Conservation (phyloP, 2,329 filamentous ascomycete species). For the Dactylonectria estremocensis region DNA sequence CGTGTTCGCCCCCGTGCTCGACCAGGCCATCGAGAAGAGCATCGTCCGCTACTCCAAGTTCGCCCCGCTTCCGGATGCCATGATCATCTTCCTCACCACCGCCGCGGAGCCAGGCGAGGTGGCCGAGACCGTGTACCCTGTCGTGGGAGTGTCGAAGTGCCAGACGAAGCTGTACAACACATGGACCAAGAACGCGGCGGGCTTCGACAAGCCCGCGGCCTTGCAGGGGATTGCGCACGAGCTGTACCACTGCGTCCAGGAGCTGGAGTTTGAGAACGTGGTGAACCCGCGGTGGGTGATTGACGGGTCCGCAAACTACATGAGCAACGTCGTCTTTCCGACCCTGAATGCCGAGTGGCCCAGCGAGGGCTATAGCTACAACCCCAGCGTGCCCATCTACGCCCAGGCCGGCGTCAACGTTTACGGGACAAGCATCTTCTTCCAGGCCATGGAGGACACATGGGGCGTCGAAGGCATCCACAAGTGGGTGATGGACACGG, state of each 20-base stretch:
- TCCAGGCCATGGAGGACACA: slow-evolving; percentile 21
- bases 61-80: slow-evolving; percentile 13
- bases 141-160: slow-evolving; percentile 11
- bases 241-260: slow-evolving; percentile 37
- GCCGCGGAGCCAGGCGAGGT: neutral
- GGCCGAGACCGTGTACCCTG: slow-evolving; percentile 28
- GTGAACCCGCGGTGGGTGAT: slow-evolving; percentile 16
- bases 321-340: slow-evolving; percentile 35
- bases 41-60: slow-evolving; percentile 28
- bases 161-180: slow-evolving; percentile 21
- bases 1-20: slow-evolving; percentile 24
- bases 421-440: slow-evolving; percentile 30
- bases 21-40: slow-evolving; percentile 18
- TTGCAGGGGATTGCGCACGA: slow-evolving; percentile 33
- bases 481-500: slow-evolving; percentile 20
- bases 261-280: neutral
- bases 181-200: slow-evolving; percentile 25
- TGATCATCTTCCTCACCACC: slow-evolving; percentile 31
- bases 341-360: slow-evolving; percentile 31
- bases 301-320: slow-evolving; percentile 37
- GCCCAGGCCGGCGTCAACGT: slow-evolving; percentile 14
- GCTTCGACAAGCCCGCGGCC: slow-evolving; percentile 9
- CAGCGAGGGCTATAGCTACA: slow-evolving; percentile 22
- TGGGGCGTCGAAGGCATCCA: neutral
- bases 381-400: slow-evolving; percentile 32